A percentile compares a stretch with the other conserved stretches of the same genome.
These are phyloP conservation scores for Olyra latifolia DNA, from an alignment of 176 grass and related monocot genomes.

Conservation along the genomic window DNA sequence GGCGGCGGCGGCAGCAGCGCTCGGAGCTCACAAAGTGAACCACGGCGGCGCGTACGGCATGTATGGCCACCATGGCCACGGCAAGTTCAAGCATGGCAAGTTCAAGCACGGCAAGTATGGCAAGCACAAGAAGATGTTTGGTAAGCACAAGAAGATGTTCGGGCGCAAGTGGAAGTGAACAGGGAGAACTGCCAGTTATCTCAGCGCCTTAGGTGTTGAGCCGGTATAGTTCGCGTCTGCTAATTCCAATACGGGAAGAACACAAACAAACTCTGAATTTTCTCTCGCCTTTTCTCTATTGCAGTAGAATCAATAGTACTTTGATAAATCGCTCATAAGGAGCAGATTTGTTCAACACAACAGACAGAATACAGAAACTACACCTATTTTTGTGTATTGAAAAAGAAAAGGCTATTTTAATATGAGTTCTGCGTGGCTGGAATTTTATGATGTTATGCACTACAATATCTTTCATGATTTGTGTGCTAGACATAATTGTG, in stretches of 20 bases:
- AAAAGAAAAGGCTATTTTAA: background rate
- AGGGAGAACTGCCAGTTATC: background rate
- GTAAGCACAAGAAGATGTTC: slow-evolving; percentile 47
- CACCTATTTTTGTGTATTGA: background rate
- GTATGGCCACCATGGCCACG: slow-evolving; percentile 37
- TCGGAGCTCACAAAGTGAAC: slow-evolving; percentile 53
- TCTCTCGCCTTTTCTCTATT: background rate
- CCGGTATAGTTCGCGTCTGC: background rate
- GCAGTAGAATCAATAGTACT: background rate
- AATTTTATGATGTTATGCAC: background rate
- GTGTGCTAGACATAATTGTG: background rate
- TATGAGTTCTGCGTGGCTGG: background rate
- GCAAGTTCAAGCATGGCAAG: slow-evolving; percentile 68
- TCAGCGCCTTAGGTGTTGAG: background rate
- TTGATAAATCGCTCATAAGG: background rate
- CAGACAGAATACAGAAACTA: background rate
- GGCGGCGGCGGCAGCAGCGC: slow-evolving; percentile 35
- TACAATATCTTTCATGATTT: background rate
- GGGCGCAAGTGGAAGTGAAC: slow-evolving; percentile 50
- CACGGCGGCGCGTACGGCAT: slow-evolving; percentile 52
- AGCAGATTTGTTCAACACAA: background rate
- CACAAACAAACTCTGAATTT: background rate
- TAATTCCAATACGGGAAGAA: background rate
- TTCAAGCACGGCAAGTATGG: slow-evolving; percentile 67
- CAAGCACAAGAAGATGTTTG: slow-evolving; percentile 51